phyloP scores from a whole-genome alignment of 1,284 basidiomycete genomes.

The Termitomyces sp. region DNA sequence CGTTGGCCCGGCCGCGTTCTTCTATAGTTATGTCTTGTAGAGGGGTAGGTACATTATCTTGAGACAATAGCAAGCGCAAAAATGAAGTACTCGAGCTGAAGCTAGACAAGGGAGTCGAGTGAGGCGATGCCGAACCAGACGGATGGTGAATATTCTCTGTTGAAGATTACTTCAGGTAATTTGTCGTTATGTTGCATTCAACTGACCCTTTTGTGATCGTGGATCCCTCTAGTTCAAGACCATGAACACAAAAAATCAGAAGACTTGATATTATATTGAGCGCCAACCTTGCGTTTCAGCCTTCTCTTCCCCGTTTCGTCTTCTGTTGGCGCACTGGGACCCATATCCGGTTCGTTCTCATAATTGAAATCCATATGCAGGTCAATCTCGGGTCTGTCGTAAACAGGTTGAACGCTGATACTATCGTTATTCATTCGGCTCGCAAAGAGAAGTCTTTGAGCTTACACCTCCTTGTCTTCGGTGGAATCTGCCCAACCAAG shows the following conservation, averaged over 20 bases:
- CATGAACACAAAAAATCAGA: background rate
- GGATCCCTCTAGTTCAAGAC: background rate
- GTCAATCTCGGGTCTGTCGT: background rate
- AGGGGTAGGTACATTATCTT: slow-evolving; percentile 24
- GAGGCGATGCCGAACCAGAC: slow-evolving; percentile 7
- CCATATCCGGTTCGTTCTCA: slow-evolving; percentile 9
- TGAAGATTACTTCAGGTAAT: background rate
- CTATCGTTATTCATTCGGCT: slow-evolving; percentile 1
- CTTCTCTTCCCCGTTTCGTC: background rate
- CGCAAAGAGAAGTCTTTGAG: background rate
- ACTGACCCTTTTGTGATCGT: slow-evolving; percentile 4
- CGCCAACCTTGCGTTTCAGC: slow-evolving; percentile 15
- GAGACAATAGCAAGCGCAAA: slow-evolving; percentile 34
- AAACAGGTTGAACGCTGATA: background rate
- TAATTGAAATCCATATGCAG: background rate
- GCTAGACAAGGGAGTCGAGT: slow-evolving; percentile 5
- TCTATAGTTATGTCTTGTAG: slow-evolving; percentile 27
- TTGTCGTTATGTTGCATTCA: background rate
- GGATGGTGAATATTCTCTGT: background rate
- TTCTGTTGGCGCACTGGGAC: slow-evolving; percentile 10
- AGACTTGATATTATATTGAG: background rate
- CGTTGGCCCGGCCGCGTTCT: slow-evolving; percentile 20
- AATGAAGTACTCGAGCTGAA: slow-evolving; percentile 31
- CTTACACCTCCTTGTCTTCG: slow-evolving; percentile 20
- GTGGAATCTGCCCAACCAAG: slow-evolving; percentile 56